phyloP scores from a whole-genome alignment of 2,329 filamentous ascomycete genomes.

The Aspergillus calidoustus region DNA sequence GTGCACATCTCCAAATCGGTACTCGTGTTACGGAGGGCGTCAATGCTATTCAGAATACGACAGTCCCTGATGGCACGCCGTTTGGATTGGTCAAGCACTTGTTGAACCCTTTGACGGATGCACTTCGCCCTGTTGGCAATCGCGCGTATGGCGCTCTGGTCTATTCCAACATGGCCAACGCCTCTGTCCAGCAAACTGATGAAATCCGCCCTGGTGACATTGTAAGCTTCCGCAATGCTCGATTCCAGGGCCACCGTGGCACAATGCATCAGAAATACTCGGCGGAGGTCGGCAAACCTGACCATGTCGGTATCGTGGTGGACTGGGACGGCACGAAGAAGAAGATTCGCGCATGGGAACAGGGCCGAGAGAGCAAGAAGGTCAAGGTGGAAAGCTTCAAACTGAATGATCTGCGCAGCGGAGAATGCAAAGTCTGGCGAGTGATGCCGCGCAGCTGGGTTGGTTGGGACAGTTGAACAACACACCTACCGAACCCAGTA shows the following conservation, averaged over 20 bases:
- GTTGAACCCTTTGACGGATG: conserved; percentile 72
- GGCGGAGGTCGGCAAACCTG: conserved; percentile 81
- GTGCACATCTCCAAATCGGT: conserved; percentile 80
- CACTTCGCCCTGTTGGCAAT: conserved; percentile 81
- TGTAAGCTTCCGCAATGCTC: conserved; percentile 87
- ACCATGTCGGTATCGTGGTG: conserved; percentile 87
- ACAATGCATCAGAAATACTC: conserved; percentile 95
- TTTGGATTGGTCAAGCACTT: conserved; percentile 78
- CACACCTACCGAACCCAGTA: background rate
- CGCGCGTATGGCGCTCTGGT: conserved; percentile 89
- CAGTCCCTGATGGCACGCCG: conserved; percentile 84
- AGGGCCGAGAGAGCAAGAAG: conserved; percentile 91
- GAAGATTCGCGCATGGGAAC: conserved; percentile 94
- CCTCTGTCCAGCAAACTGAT: conserved; percentile 84
- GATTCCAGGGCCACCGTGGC: conserved; percentile 93
- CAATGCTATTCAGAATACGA: conserved; percentile 72
- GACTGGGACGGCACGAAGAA: conserved; percentile 99
- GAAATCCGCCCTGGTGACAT: conserved; percentile 94
- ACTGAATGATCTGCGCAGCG: conserved; percentile 86
- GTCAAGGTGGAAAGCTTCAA: conserved; percentile 93
- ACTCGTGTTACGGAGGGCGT: conserved; percentile 74
- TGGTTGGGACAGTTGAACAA: conserved; percentile 68
- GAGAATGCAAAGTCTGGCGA: conserved; percentile 96
- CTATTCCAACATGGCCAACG: conserved; percentile 94
- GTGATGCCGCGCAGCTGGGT: conserved; percentile 93